phyloP scores from a whole-genome alignment of 768 basidiomycete species.

The Psilocybe azurescens region DNA sequence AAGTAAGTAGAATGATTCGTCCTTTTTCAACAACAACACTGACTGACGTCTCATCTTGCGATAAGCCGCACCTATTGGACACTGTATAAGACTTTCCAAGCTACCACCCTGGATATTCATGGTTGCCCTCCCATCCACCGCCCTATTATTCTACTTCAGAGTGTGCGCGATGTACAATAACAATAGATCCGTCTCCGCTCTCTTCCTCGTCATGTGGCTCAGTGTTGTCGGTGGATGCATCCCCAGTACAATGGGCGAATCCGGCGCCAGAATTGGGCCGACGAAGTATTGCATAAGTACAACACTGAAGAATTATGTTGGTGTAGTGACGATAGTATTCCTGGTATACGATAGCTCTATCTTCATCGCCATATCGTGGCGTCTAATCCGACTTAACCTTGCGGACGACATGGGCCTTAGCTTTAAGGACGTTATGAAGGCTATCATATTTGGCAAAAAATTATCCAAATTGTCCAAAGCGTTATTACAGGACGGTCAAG shows the following conservation, averaged over 20 bases:
- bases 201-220: constrained; percentile 35
- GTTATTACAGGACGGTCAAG: constrained; percentile 3
- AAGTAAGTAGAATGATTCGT: background rate
- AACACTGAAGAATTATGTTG: constrained; percentile 14
- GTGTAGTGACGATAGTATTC: constrained; percentile 14
- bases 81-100: constrained; percentile 4
- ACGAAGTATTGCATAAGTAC: constrained; percentile 28
- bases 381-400: background rate
- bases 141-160: constrained; percentile 18
- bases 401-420: background rate
- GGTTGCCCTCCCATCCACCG: constrained; percentile 4
- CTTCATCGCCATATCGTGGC: constrained; percentile 33
- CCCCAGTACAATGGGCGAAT: constrained; percentile 21
- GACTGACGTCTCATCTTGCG: background rate
- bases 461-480: background rate
- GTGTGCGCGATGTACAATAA: constrained; percentile 16
- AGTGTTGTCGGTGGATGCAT: constrained; percentile 25
- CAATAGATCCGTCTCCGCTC: constrained; percentile 17
- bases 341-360: constrained; percentile 31
- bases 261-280: constrained; percentile 21
- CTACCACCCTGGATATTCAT: background rate
- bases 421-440: background rate
- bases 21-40: background rate
- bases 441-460: constrained; percentile 1
- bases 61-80: constrained; percentile 10